Evolutionary conservation across 75 land plant species (phyloP).

Genomic region (Chamaecyparis obtusa): DNA sequence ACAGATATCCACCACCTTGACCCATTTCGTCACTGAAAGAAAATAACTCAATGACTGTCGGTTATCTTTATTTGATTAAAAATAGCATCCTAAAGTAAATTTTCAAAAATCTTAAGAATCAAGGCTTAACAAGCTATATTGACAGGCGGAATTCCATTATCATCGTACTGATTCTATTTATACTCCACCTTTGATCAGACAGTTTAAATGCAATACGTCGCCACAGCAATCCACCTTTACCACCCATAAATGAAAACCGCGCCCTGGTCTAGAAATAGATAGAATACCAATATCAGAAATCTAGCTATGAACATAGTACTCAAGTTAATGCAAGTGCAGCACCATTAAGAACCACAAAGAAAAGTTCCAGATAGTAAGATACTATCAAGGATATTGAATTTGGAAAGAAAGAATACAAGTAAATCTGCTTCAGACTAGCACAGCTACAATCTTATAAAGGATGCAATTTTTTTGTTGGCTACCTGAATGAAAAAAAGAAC

Average conservation of each 20-base stretch:
- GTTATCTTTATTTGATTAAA: slow-evolving; percentile 9
- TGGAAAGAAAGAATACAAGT: slow-evolving; percentile 2
- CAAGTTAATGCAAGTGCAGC: neutral
- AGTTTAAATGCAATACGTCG: slow-evolving; percentile 63
- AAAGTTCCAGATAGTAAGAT: neutral
- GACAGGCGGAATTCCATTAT: neutral
- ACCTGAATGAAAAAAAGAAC: neutral
- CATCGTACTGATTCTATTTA: neutral
- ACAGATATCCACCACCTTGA: slow-evolving; percentile 51
- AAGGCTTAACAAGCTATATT: neutral
- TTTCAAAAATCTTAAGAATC: neutral
- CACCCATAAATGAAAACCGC: slow-evolving; percentile 97
- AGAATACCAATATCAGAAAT: slow-evolving; percentile 3
- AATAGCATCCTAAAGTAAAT: neutral
- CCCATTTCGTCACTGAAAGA: slow-evolving; percentile 20
- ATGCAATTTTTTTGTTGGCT: neutral
- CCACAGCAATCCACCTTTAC: slow-evolving; percentile 91
- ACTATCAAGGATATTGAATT: neutral
- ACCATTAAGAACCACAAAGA: neutral
- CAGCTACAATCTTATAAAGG: neutral
- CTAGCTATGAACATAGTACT: neutral
- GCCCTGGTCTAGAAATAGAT: slow-evolving; percentile 60
- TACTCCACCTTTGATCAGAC: slow-evolving; percentile 41
- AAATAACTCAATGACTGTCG: slow-evolving; percentile 1
- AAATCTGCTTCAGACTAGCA: neutral